Conservation (phyloP, 176 grass and related monocot genomes). For the Carex pumila region DNA sequence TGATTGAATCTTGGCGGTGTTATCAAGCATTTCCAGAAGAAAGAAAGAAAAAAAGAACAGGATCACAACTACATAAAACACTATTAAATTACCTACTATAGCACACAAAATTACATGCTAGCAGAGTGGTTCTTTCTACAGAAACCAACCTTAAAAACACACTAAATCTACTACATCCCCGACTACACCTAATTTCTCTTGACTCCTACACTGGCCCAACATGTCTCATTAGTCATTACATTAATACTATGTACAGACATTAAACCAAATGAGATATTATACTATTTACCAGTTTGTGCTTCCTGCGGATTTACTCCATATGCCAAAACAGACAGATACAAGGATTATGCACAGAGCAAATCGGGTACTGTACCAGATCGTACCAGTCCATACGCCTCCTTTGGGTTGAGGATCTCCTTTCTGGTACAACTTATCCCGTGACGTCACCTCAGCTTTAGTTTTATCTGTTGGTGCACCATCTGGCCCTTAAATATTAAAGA, state of each 20-base stretch:
- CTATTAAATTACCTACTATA: neutral
- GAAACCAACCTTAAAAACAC: neutral
- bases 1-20: no score
- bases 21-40: neutral
- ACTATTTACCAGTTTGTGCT: neutral
- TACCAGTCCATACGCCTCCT: neutral
- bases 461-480: neutral
- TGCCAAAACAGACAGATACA: neutral
- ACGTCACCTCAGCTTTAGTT: neutral
- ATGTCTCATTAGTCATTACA: neutral
- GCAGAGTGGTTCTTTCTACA: neutral
- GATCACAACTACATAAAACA: neutral
- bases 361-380: neutral
- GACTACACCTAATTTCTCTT: neutral
- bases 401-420: neutral
- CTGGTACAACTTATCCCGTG: neutral
- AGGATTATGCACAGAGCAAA: slow-evolving; percentile 14
- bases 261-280: neutral
- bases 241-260: slow-evolving; percentile 12
- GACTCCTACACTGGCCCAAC: neutral
- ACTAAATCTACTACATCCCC: neutral
- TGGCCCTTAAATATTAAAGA: neutral
- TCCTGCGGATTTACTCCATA: neutral
- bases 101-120: neutral
- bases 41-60: neutral